Percentiles rank a stretch among this genome's conserved stretches.
Conservation (phyloP, 164 flowering plant species). For the Tinospora cordifolia region DNA sequence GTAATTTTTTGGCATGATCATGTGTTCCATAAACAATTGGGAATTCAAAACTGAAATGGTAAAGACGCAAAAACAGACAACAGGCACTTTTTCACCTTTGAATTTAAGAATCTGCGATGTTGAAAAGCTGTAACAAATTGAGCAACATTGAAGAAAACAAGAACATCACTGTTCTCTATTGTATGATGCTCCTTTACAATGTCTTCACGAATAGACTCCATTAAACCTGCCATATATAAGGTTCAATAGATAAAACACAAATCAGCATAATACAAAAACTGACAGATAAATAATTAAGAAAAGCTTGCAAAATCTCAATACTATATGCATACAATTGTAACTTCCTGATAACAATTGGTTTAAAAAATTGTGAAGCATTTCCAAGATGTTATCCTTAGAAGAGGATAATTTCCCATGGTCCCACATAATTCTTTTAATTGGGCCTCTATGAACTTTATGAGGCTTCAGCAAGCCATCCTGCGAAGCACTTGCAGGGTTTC, state of each 20-base stretch:
- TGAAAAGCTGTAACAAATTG: conserved; percentile 78
- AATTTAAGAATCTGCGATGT: conserved; percentile 44
- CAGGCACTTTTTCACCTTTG: conserved; percentile 45
- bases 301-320: background rate
- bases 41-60: background rate
- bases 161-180: conserved; percentile 58
- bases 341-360: conserved; percentile 80
- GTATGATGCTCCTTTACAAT: conserved; percentile 72
- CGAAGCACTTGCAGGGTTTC: conserved; percentile 49
- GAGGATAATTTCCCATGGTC: conserved; percentile 49
- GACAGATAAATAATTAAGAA: background rate
- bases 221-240: conserved; percentile 45
- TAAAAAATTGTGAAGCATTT: conserved; percentile 55
- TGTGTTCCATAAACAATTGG: background rate
- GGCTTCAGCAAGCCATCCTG: conserved; percentile 33
- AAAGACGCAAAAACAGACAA: background rate
- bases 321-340: conserved; percentile 57
- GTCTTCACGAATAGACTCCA: conserved; percentile 79
- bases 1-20: background rate
- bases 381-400: conserved; percentile 40
- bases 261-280: background rate
- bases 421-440: conserved; percentile 50
- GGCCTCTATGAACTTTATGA: conserved; percentile 49
- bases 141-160: conserved; percentile 70
- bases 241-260: conserved; percentile 11